A percentile compares a stretch with the other conserved stretches of the same genome.
Evolutionary conservation across 768 basidiomycete genomes (phyloP).

Genomic region (Suillus luteus): DNA sequence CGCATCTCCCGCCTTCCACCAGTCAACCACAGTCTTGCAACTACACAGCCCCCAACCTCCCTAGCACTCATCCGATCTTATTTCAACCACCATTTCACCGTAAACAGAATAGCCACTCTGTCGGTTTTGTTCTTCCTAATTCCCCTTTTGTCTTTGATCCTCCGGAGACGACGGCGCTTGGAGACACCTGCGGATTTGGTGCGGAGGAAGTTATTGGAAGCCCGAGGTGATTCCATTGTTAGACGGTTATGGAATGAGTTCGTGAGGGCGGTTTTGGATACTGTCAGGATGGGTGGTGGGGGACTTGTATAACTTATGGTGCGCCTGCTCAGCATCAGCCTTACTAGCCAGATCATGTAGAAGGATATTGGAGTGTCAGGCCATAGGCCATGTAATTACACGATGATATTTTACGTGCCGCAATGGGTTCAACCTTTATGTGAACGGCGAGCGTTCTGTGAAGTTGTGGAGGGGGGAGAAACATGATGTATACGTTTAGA

Average conservation of each 20-base stretch:
- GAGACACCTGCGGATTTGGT: constrained; percentile 52
- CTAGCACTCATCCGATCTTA: constrained; percentile 51
- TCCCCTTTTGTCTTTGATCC: constrained; percentile 45
- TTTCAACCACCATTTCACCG: constrained; percentile 48
- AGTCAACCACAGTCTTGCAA: constrained; percentile 11
- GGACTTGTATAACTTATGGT: constrained; percentile 56
- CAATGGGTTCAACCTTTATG: not conserved
- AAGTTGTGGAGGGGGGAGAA: not conserved
- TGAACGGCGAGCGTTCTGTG: not conserved
- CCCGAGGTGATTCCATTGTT: constrained; percentile 39
- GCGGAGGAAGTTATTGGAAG: constrained; percentile 51
- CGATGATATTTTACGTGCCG: not conserved
- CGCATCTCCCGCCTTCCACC: constrained; percentile 18
- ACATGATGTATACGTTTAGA: not conserved
- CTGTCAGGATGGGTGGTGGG: constrained; percentile 74
- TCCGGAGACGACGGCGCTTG: constrained; percentile 51
- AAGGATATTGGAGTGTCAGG: not conserved
- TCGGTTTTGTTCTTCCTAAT: constrained; percentile 42
- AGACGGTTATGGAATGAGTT: constrained; percentile 53
- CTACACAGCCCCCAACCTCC: constrained; percentile 22
- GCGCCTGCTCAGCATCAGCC: not conserved
- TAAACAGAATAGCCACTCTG: constrained; percentile 51
- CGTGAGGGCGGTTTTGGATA: constrained; percentile 58
- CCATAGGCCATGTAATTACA: not conserved
- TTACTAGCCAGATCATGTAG: not conserved